Evolutionary conservation across 2,329 filamentous ascomycete species (phyloP).

Genomic region (Thelonectria blattea): DNA sequence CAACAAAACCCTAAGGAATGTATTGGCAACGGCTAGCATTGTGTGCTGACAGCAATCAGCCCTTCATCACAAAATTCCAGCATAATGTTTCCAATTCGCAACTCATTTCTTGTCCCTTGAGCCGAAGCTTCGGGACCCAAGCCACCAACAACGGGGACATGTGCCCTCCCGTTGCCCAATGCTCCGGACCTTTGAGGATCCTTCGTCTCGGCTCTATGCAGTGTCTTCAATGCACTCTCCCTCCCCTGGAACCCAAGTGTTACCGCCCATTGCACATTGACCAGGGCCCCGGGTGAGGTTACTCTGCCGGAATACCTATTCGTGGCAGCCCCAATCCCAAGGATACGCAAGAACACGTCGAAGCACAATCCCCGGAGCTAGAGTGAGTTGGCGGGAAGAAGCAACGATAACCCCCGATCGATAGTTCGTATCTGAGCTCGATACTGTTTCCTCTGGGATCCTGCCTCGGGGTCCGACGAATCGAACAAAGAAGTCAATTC

Average conservation of each 20-base stretch:
- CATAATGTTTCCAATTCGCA: constrained; percentile 1
- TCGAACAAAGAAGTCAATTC: constrained; percentile 1
- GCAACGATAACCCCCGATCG: constrained; percentile 17
- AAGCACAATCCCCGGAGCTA: constrained; percentile 2
- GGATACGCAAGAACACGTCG: constrained; percentile 4
- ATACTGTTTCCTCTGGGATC: constrained; percentile 10
- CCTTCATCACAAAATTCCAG: too few relatives aligned
- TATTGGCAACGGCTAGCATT: background rate
- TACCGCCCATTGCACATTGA: background rate
- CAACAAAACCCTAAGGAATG: too few relatives aligned
- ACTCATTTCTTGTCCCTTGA: constrained; percentile 2
- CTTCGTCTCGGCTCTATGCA: constrained; percentile 4
- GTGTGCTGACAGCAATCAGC: background rate
- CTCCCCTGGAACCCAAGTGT: constrained; percentile 1
- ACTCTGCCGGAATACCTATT: background rate
- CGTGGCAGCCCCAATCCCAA: background rate
- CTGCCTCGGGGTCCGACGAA: constrained; percentile 2
- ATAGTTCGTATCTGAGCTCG: constrained; percentile 11
- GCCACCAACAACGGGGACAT: constrained; percentile 12
- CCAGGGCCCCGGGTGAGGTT: background rate
- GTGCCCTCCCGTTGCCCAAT: constrained; percentile 8
- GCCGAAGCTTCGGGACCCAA: constrained; percentile 5
- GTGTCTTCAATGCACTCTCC: constrained; percentile 1
- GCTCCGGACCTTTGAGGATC: background rate
- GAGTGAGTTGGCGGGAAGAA: constrained; percentile 14